Percentiles rank a stretch among this genome's conserved stretches.
Evolutionary conservation across 805 yeast species (phyloP).

Genomic region (Spathaspora boniae): DNA sequence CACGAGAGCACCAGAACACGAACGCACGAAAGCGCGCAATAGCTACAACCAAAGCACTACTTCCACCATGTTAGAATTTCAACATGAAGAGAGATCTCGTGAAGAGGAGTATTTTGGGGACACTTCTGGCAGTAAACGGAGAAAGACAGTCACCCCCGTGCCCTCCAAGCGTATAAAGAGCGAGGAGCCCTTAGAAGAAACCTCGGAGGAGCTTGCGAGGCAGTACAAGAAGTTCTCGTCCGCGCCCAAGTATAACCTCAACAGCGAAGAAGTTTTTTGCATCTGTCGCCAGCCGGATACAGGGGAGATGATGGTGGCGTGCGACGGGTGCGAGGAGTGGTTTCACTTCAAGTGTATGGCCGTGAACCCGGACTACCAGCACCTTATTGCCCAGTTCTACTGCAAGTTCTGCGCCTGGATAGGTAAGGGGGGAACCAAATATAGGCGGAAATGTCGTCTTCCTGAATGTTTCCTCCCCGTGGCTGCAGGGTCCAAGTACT

Average conservation of each 20-base stretch:
- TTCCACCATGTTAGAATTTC: too few relatives aligned
- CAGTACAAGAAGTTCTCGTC: conserved; percentile 34
- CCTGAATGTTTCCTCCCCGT: conserved; percentile 56
- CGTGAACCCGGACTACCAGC: conserved; percentile 46
- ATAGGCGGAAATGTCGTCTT: conserved; percentile 77
- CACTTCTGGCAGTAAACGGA: conserved; percentile 1
- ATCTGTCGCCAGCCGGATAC: conserved; percentile 80
- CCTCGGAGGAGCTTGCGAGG: conserved; percentile 29
- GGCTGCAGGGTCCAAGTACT: conserved; percentile 57
- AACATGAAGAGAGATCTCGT: conserved; percentile 1
- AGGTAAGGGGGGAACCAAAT: conserved; percentile 50
- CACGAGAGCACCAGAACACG: not conserved
- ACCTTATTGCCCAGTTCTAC: conserved; percentile 59
- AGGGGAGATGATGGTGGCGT: conserved; percentile 79
- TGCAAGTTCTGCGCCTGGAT: conserved; percentile 71
- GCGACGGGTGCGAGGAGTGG: conserved; percentile 97
- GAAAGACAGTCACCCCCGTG: conserved; percentile 2
- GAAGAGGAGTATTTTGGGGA: not conserved
- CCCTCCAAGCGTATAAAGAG: not conserved
- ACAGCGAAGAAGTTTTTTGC: conserved; percentile 69
- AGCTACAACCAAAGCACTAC: not conserved
- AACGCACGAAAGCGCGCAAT: not conserved
- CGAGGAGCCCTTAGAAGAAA: conserved; percentile 16
- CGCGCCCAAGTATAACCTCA: conserved; percentile 40
- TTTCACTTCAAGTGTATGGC: conserved; percentile 79